Evolutionary conservation across 306 rosid genomes (phyloP).

Genomic region (Inga oerstediana): DNA sequence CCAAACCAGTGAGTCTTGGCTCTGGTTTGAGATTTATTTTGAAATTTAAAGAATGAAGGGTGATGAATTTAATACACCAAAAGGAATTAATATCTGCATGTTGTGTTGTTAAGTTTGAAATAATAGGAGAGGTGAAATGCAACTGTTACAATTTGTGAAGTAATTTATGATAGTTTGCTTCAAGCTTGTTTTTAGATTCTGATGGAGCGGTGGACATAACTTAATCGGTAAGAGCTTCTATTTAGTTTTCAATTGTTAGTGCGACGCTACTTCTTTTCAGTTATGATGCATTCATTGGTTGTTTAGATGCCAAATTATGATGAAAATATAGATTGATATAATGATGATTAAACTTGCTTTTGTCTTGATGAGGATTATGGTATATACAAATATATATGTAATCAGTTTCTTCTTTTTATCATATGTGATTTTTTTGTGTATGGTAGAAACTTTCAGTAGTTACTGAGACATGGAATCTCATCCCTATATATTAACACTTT

Average conservation of each 20-base stretch:
- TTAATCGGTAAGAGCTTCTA: background rate
- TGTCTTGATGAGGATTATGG: too few species aligned
- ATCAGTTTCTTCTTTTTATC: too few species aligned
- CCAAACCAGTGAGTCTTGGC: background rate
- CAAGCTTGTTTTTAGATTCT: background rate
- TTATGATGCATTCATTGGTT: background rate
- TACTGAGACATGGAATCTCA: too few species aligned
- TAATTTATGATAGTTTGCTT: background rate
- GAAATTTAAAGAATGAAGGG: slow-evolving; percentile 12
- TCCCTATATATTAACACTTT: too few species aligned
- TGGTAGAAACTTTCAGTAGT: too few species aligned
- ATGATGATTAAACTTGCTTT: too few species aligned
- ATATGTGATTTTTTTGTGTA: too few species aligned
- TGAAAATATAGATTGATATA: too few species aligned
- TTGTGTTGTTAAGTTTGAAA: background rate
- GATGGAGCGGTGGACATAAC: background rate
- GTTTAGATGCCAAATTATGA: background rate
- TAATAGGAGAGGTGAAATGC: background rate
- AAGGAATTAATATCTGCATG: background rate
- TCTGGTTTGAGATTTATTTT: slow-evolving; percentile 21
- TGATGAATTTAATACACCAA: background rate
- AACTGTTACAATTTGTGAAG: background rate
- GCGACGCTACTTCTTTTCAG: background rate
- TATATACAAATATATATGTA: too few species aligned
- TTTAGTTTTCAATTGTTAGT: background rate